Conservation (phyloP, 2,329 filamentous ascomycete genomes). For the Neofusicoccum kwambonambiense region DNA sequence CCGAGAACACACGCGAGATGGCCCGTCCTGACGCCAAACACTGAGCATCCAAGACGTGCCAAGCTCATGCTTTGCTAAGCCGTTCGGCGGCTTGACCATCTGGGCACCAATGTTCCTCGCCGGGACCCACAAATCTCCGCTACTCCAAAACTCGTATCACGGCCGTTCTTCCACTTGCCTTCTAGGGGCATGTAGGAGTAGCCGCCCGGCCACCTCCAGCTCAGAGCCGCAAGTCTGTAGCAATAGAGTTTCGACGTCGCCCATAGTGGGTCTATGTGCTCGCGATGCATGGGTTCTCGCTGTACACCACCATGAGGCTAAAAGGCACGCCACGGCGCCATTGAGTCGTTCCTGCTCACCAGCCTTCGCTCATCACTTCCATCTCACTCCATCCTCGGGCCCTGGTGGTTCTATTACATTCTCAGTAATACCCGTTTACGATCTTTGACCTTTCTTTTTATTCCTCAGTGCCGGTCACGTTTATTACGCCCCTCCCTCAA, state of each 20-base stretch:
- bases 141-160: constrained; percentile 12
- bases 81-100: not conserved
- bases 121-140: constrained; percentile 1
- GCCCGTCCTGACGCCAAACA: constrained; percentile 3
- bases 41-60: constrained; percentile 14
- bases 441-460: not conserved
- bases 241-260: constrained; percentile 9
- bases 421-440: not conserved
- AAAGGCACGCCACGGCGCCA: constrained; percentile 1
- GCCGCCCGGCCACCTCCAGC: not conserved
- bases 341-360: constrained; percentile 6
- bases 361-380: constrained; percentile 8
- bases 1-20: not conserved
- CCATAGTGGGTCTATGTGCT: not conserved
- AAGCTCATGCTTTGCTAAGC: constrained; percentile 11
- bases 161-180: constrained; percentile 2
- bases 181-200: not conserved
- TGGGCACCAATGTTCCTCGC: not conserved
- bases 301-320: not conserved
- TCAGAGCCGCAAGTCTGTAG: constrained; percentile 12
- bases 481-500: not conserved
- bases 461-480: constrained; percentile 1
- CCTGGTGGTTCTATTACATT: constrained; percentile 13
- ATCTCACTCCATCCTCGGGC: not conserved
- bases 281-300: not conserved